Evolutionary conservation across 352 stramenopile genomes (phyloP), one percentile per base, ranked within the genome.

Genomic region (Globisporangium echinulatum): DNA sequence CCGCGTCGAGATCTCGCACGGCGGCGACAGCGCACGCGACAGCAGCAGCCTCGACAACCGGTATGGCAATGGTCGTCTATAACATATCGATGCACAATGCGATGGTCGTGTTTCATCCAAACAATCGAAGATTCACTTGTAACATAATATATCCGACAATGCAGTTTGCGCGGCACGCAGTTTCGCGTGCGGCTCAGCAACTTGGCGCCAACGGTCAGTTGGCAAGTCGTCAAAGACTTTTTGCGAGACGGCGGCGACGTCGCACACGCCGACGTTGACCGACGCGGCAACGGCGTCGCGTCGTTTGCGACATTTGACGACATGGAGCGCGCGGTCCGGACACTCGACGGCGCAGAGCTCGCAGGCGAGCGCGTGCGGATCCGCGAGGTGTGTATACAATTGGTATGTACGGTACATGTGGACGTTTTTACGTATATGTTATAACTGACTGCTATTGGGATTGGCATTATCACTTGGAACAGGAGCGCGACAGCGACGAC

Each of bases 191-290:
- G 58, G 0, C 56, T 93, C 43, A 71, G 50, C 49, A 68, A 79
- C 8, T 37, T 93, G 43, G 68, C 77, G 7, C 57, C 60, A 6
- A 59, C 61, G 0, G 77, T 85, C 57, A 89, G 71, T 13, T 79
- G 67, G 69, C 70, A 80, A 58, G 83, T 90, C 44, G 66, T 91
- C 36, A 88, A 89, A 58, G 76, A 86, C 58, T 85, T 87, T 55
- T 62, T 91, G 3, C 71, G 70, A 2, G 65, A 72, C 44, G 76
- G 70, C 0, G 79, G 74, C 36, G 83, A 91, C 54, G 81, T 91
- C 17, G 69, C 85, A 17, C 72, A 86, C 57, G 72, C 70, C 7
- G 75, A 91, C 52, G 81, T 91, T 46, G 80, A 93, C 65, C 69
- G 75, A 1, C 74, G 77, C 47, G 83, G 83, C 6, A 79, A 73